phyloP scores from a whole-genome alignment of 129 eudicot species.

The Deinandra increscens region DNA sequence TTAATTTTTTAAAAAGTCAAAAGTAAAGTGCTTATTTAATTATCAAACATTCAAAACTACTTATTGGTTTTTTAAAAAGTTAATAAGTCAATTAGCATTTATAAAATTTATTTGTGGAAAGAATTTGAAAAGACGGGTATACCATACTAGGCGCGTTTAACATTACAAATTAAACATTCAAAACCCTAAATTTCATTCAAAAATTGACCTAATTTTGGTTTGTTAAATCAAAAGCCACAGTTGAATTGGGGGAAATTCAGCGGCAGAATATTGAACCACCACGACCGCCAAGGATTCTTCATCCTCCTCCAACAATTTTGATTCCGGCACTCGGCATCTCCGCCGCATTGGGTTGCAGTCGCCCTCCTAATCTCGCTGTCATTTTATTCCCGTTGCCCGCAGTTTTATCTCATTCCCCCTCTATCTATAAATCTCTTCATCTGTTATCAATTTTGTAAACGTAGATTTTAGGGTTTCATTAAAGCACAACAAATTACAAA shows the following conservation, averaged over 20 bases:
- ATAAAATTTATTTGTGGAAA: too few species aligned
- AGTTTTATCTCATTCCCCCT: neutral
- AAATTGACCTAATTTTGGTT: neutral
- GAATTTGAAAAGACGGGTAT: too few species aligned
- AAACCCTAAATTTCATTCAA: constrained; percentile 20
- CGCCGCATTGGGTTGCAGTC: constrained; percentile 47
- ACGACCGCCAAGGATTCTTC: constrained; percentile 35
- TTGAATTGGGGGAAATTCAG: constrained; percentile 1
- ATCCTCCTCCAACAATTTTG: constrained; percentile 37
- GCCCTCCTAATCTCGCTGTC: constrained; percentile 13
- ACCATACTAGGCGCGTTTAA: too few species aligned
- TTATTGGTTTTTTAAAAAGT: too few species aligned
- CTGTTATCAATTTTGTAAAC: too few species aligned
- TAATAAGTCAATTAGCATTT: too few species aligned
- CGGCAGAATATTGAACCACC: constrained; percentile 23
- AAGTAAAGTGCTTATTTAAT: too few species aligned
- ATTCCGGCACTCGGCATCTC: constrained; percentile 36
- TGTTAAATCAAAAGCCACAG: neutral
- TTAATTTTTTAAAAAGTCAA: too few species aligned
- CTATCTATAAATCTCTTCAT: too few species aligned
- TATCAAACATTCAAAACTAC: too few species aligned
- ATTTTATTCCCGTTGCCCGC: constrained; percentile 7
- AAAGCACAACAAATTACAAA: too few species aligned
- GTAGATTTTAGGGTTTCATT: too few species aligned
- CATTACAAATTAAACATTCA: neutral